Base-by-base conservation (phyloP, 768 basidiomycete genomes). In the Zangia roseola region DNA sequence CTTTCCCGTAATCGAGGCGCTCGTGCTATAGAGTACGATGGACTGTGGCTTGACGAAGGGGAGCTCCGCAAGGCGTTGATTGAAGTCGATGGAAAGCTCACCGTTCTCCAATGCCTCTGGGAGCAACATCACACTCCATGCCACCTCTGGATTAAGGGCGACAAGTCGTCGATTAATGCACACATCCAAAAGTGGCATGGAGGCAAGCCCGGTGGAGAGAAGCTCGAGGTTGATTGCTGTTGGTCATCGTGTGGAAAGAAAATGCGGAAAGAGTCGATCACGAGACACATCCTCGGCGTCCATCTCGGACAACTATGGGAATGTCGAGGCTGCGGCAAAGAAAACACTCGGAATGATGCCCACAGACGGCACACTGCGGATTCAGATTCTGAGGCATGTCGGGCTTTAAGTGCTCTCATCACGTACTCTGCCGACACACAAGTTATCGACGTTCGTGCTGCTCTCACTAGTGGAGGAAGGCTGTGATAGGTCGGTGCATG, bases 221-320 rank as follows among this genome's bases (percentile, higher is more conserved):
- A 59, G 19, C 21, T 14, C n/a, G 14, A 30, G 19, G 30, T n/a
- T 10, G 8, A 31, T 3, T 61, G 59, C 34, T 26, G 21, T 16
- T 60, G 59, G 59, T 35, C 44, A 0, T 20, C 14, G 13, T 66
- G 61, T n/a, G 34, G 30, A 1, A 43, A 45, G 42, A 34, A 3
- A 2, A 65, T 65, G 58, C 19, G 44, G 5, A 63, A 63, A 35
- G 64, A 63, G 26, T 64, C 60, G 17, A 31, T 62, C 8, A 31
- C 39, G 4, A 42, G 63, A 2, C 61, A 64, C 4, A 35, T 64
- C 1, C 28, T 56, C 1, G 35, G 36, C 5, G 20, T 49, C 3
- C 63, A 65, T 14, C 40, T 62, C 1, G 45, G 21, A 12, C 44
- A 59, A 26, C 37, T 49, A n/a, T 54, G 43, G 51, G 19, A 43